Percentiles rank a stretch among this genome's conserved stretches.
Conservation (phyloP, 768 basidiomycete genomes). For the Mycena belliarum region DNA sequence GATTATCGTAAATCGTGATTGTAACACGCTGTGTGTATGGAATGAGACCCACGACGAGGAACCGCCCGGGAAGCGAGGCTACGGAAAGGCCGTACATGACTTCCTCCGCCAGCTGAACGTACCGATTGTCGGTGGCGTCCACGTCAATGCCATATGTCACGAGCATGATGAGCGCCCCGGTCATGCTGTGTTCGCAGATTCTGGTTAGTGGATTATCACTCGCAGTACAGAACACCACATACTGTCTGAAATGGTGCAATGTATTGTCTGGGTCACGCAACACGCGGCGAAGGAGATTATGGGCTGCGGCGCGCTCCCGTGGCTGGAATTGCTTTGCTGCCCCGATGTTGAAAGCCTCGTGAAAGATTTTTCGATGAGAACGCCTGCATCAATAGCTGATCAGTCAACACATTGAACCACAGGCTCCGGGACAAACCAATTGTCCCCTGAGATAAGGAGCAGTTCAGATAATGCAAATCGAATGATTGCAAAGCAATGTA, state of each 20-base stretch:
- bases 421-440: conserved; percentile 14
- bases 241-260: conserved; percentile 32
- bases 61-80: conserved; percentile 30
- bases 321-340: conserved; percentile 25
- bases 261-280: conserved; percentile 27
- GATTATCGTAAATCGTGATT: too few relatives aligned
- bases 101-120: conserved; percentile 28
- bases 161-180: conserved; percentile 26
- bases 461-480: neutral
- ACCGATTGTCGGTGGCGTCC: conserved; percentile 24
- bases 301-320: conserved; percentile 22
- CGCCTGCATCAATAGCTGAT: conserved; percentile 24
- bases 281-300: conserved; percentile 25
- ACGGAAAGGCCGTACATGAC: conserved; percentile 25
- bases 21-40: too few relatives aligned
- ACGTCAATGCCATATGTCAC: conserved; percentile 31
- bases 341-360: conserved; percentile 25
- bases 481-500: neutral
- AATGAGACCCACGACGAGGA: conserved; percentile 26
- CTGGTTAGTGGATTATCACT: conserved; percentile 24
- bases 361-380: conserved; percentile 26
- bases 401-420: neutral
- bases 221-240: too few relatives aligned
- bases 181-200: conserved; percentile 17
- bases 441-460: conserved; percentile 5